Base-by-base conservation (phyloP, 768 basidiomycete genomes). In the Lentinula detonsa region DNA sequence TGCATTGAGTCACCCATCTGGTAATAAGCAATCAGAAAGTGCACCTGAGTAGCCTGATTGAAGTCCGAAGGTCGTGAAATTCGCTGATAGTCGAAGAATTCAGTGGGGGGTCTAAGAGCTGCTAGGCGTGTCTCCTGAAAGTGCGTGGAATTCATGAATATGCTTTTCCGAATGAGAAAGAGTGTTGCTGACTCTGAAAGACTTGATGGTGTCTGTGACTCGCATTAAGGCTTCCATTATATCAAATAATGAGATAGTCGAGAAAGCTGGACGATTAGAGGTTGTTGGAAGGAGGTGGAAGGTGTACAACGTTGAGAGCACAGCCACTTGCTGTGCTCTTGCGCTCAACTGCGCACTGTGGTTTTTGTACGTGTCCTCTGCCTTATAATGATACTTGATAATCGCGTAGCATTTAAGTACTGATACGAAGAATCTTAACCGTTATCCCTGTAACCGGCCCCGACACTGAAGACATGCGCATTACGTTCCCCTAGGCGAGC, bases 1-100 rank as follows among this genome's bases (percentile, higher is more conserved):
- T 56, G 54, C n/a, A 23, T 21, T 33, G 63, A 52, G 35, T 21
- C n/a, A 43, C 58, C 59, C 7, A 21, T 7, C 43, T 5, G 13
- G 1, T 2, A 23, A 55, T 45, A 21, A 50, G n/a, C 37, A 39
- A 46, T 33, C 75, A 86, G 4, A 21, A 21, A 21, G 35, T 39
- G 68, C 63, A 90, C 90, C 65, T 86, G 83, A 40, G 87, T 88
- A 49, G 90, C 90, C 63, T 85, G 81, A 71, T 91, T 91, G 51
- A 92, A 70, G 70, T 95, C 91, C 28, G 86, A 85, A 9, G 93
- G 93, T 67, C 86, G 78, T n/a, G 93, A 94, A 56, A 95, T 74
- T 21, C 91, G 86, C 65, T 93, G 85, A 65, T 81, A 75, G 75
- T 94, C 92, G 69, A 94, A 93, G 74, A 94, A 94, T 72, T 94